Percentiles rank a stretch among this genome's conserved stretches.
These are phyloP conservation scores for Calocybe cyanea DNA, from an alignment of 768 basidiomycete genomes.

Conservation along the genomic window DNA sequence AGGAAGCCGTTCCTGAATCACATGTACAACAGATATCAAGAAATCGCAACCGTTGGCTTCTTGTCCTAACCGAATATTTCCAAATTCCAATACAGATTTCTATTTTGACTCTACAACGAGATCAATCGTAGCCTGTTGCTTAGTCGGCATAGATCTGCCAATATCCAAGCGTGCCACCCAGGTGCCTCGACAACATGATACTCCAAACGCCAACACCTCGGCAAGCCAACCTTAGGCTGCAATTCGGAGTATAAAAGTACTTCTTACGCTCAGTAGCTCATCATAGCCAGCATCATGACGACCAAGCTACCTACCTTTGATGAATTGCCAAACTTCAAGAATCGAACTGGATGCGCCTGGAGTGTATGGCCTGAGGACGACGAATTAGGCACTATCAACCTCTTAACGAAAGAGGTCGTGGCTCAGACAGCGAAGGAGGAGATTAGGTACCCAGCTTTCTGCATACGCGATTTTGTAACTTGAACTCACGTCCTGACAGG, in stretches of 20 bases:
- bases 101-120: no score
- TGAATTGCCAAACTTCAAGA: slow-evolving; percentile 44
- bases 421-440: slow-evolving; percentile 53
- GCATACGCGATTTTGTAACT: background rate
- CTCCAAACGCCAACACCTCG: no score
- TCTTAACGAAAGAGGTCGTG: slow-evolving; percentile 59
- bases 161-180: no score
- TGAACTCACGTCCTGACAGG: slow-evolving; percentile 23
- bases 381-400: slow-evolving; percentile 61
- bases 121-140: no score
- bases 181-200: no score
- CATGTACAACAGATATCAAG: no score
- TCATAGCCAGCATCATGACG: slow-evolving; percentile 1
- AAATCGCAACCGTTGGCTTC: no score
- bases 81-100: no score
- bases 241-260: background rate
- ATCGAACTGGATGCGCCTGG: slow-evolving; percentile 63
- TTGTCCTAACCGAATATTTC: no score
- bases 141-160: no score
- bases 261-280: background rate
- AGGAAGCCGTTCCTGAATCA: no score
- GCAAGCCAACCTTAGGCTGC: background rate
- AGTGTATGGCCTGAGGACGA: slow-evolving; percentile 64
- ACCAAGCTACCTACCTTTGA: slow-evolving; percentile 33
- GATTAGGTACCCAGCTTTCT: slow-evolving; percentile 32